A percentile compares a stretch with the other conserved stretches of the same genome.
Evolutionary conservation across 768 basidiomycete species (phyloP).

Genomic region (Kockovaella imperatae): DNA sequence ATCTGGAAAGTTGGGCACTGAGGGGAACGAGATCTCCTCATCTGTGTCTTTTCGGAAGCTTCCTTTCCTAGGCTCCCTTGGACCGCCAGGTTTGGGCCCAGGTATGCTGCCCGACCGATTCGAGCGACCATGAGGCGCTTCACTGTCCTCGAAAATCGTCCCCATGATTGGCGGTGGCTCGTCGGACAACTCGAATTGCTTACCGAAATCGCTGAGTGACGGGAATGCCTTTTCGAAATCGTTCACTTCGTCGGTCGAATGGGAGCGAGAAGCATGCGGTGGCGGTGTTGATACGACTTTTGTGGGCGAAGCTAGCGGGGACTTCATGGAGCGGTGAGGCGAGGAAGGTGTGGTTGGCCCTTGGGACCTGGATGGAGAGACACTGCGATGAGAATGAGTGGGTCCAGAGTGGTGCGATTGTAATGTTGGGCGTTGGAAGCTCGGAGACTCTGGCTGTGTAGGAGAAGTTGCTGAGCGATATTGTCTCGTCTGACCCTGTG

Average conservation of each 20-base stretch:
- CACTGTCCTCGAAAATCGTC: not conserved
- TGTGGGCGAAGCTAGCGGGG: too few species aligned
- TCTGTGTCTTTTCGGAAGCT: slow-evolving; percentile 12
- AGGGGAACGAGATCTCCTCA: slow-evolving; percentile 17
- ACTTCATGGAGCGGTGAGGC: not conserved
- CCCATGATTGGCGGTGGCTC: too few species aligned
- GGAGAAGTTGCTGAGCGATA: too few species aligned
- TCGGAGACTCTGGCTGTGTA: too few species aligned
- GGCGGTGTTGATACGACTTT: not conserved
- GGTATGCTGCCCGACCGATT: not conserved
- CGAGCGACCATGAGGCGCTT: not conserved
- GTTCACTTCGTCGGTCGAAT: slow-evolving; percentile 18
- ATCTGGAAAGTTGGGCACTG: slow-evolving; percentile 20
- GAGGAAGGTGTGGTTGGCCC: not conserved
- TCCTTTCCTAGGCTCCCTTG: too few species aligned
- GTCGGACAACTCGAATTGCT: slow-evolving; percentile 18
- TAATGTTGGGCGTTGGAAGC: too few species aligned
- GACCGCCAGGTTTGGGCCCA: not conserved
- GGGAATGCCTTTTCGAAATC: slow-evolving; percentile 41
- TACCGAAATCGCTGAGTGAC: slow-evolving; percentile 40
- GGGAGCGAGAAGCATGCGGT: not conserved
- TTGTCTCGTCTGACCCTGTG: too few species aligned
- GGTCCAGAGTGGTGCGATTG: too few species aligned
- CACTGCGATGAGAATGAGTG: too few species aligned
- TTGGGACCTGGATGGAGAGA: not conserved